These are phyloP conservation scores for Cystofilobasidium macerans DNA, from an alignment of 768 basidiomycete species.

Conservation along the genomic window DNA sequence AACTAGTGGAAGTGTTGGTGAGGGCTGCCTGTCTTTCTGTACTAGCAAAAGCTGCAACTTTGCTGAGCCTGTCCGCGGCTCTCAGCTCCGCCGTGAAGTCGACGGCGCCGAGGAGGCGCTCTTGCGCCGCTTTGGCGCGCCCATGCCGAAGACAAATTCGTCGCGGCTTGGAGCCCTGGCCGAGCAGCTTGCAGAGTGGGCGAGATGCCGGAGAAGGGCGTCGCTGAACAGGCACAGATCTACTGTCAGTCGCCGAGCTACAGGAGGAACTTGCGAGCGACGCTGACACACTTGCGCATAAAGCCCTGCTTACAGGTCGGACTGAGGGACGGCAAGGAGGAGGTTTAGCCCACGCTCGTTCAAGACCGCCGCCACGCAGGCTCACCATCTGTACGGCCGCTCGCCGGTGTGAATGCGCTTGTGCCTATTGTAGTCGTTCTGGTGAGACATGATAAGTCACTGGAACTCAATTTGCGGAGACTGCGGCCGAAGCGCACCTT, in stretches of 20 bases:
- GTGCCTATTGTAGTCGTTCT: constrained; percentile 16
- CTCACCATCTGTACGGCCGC: constrained; percentile 10
- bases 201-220: constrained; percentile 19
- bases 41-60: not conserved
- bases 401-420: constrained; percentile 19
- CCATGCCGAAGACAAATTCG: constrained; percentile 11
- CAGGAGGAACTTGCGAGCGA: not conserved
- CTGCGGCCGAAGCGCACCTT: too few species aligned
- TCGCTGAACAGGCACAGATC: not conserved
- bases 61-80: too few species aligned
- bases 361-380: not conserved
- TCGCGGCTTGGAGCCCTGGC: constrained; percentile 6
- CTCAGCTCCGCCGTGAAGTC: not conserved
- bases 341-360: not conserved
- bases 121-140: constrained; percentile 1
- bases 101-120: constrained; percentile 24
- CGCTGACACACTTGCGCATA: constrained; percentile 6
- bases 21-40: too few species aligned
- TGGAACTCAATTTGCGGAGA: too few species aligned
- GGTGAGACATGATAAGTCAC: not conserved
- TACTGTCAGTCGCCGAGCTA: not conserved
- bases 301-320: not conserved
- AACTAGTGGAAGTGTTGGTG: not conserved
- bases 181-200: constrained; percentile 2
- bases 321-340: not conserved